Conservation (phyloP, 2,329 filamentous ascomycete species). For the Paecilomyces niveus region DNA sequence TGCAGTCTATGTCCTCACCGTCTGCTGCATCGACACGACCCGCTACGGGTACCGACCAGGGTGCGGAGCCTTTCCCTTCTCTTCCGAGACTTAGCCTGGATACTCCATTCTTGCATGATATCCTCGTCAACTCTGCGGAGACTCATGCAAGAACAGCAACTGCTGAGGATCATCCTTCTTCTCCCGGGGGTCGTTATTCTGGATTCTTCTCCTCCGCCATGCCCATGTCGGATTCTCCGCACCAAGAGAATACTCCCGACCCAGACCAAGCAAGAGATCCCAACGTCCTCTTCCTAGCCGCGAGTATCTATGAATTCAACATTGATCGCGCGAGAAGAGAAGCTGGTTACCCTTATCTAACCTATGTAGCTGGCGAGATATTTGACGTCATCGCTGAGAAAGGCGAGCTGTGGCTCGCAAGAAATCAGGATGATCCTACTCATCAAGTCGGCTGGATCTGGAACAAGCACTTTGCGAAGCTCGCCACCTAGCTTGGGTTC, state of each 20-base stretch:
- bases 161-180: constrained; percentile 14
- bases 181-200: constrained; percentile 54
- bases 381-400: constrained; percentile 94
- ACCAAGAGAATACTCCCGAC: constrained; percentile 33
- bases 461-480: constrained; percentile 88
- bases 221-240: constrained; percentile 63
- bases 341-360: constrained; percentile 90
- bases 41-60: constrained; percentile 25
- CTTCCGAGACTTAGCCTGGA: constrained; percentile 40
- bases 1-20: constrained; percentile 37
- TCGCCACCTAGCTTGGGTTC: constrained; percentile 28
- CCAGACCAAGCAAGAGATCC: constrained; percentile 32
- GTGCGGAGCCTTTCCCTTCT: constrained; percentile 26
- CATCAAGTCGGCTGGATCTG: constrained; percentile 92
- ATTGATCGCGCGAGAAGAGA: constrained; percentile 88
- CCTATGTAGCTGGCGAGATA: constrained; percentile 91
- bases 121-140: constrained; percentile 25
- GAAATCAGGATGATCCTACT: constrained; percentile 84
- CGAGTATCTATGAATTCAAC: constrained; percentile 93
- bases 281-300: constrained; percentile 80
- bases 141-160: constrained; percentile 14
- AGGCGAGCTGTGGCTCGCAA: constrained; percentile 93
- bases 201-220: constrained; percentile 82
- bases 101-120: constrained; percentile 36
- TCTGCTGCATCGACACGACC: constrained; percentile 54